Evolutionary conservation across 805 yeast species (phyloP).

Genomic region (Hanseniaspora lindneri): DNA sequence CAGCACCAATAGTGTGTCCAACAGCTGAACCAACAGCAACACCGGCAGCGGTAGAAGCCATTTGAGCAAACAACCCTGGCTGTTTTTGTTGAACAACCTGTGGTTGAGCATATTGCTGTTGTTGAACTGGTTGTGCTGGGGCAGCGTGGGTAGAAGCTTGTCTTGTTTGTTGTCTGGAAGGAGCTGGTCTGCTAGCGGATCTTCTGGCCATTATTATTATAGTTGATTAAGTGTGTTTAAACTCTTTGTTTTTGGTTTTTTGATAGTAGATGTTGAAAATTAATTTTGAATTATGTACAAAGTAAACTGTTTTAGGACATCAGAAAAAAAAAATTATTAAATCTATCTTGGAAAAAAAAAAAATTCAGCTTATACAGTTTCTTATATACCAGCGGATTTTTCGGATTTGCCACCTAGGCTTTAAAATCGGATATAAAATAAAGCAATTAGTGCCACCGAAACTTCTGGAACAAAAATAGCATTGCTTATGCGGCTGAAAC

Average conservation of each 20-base stretch:
- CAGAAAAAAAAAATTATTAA: neutral
- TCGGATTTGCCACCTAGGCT: neutral
- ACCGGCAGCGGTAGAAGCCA: constrained; percentile 99
- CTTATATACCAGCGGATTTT: neutral
- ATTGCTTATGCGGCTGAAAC: neutral
- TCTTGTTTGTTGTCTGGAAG: constrained; percentile 40
- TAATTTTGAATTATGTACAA: too few species aligned
- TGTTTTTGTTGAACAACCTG: constrained; percentile 43
- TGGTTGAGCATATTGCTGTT: constrained; percentile 36
- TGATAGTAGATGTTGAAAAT: neutral
- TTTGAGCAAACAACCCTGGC: constrained; percentile 89
- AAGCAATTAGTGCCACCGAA: too few species aligned
- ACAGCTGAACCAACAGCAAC: constrained; percentile 97
- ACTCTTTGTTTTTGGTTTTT: neutral
- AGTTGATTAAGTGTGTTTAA: too few species aligned
- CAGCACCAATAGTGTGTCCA: constrained; percentile 95
- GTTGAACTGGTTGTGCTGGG: constrained; percentile 32
- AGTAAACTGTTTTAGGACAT: neutral
- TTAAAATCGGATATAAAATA: neutral
- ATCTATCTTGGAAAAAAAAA: neutral
- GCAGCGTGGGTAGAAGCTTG: constrained; percentile 70
- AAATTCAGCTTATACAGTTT: neutral
- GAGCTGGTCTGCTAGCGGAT: constrained; percentile 34
- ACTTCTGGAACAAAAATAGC: neutral
- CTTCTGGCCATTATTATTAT: constrained; percentile 36